These are phyloP conservation scores for Babesia ovis DNA, from an alignment of 169 alveolate genomes.

Conservation along the genomic window DNA sequence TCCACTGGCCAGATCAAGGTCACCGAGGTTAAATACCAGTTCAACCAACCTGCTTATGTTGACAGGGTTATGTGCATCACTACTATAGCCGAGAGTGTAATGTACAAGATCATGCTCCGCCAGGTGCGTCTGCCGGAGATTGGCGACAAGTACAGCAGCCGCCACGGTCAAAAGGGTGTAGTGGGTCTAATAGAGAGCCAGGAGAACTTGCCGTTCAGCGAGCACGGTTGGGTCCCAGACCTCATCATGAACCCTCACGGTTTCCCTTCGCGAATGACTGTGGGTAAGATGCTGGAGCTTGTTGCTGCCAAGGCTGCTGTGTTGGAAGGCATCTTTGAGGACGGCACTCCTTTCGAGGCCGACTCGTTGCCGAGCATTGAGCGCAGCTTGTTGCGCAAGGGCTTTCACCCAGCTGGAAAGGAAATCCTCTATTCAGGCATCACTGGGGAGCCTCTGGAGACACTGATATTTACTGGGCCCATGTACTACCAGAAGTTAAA, in stretches of 20 bases:
- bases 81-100: constrained; percentile 87
- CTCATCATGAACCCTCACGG: constrained; percentile 99
- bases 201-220: constrained; percentile 98
- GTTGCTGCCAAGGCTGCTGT: constrained; percentile 96
- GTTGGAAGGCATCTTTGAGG: constrained; percentile 90
- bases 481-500: constrained; percentile 98
- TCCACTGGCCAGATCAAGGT: constrained; percentile 55
- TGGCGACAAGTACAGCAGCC: constrained; percentile 97
- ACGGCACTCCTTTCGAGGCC: constrained; percentile 98
- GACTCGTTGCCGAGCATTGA: constrained; percentile 86
- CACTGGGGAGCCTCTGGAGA: constrained; percentile 98
- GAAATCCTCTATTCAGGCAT: constrained; percentile 96
- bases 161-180: constrained; percentile 99
- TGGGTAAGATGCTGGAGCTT: constrained; percentile 97
- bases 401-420: constrained; percentile 90
- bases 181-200: constrained; percentile 97
- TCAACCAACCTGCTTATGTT: constrained; percentile 83
- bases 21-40: constrained; percentile 69
- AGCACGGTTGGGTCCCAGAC: constrained; percentile 99
- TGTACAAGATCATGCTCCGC: constrained; percentile 90
- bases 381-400: constrained; percentile 88
- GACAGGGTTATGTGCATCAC: constrained; percentile 94
- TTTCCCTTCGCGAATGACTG: constrained; percentile 99
- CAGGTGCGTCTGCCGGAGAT: constrained; percentile 96
- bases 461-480: constrained; percentile 97